Conservation (phyloP, 306 rosid species). For the Canavalia gladiata region DNA sequence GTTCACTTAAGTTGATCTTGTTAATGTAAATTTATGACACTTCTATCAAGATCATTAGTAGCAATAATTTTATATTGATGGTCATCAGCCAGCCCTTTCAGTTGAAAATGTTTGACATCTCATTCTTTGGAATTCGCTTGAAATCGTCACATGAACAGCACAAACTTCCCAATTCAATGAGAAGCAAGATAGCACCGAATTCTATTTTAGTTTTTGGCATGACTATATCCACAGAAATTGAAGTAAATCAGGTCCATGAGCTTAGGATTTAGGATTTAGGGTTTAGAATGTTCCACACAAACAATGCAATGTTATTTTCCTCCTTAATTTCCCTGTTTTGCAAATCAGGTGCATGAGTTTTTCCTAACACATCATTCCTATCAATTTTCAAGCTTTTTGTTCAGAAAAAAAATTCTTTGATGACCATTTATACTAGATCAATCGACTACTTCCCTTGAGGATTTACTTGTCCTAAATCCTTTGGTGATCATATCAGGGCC, state of each 20-base stretch:
- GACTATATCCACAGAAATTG: slow-evolving; percentile 23
- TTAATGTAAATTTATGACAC: background rate
- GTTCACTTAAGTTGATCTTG: slow-evolving; percentile 41
- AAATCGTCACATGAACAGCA: slow-evolving; percentile 29
- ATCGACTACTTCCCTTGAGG: slow-evolving; percentile 26
- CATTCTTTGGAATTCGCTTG: slow-evolving; percentile 22
- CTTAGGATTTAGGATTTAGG: too few species aligned
- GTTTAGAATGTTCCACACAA: background rate
- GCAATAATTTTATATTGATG: slow-evolving; percentile 1
- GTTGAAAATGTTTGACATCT: slow-evolving; percentile 40
- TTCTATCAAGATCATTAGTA: slow-evolving; percentile 26
- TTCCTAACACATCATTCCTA: slow-evolving; percentile 28
- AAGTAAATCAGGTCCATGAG: background rate
- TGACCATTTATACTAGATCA: slow-evolving; percentile 36
- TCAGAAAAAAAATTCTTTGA: slow-evolving; percentile 15
- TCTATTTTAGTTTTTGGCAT: slow-evolving; percentile 28
- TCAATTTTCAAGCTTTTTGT: slow-evolving; percentile 37
- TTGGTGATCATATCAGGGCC: slow-evolving; percentile 33
- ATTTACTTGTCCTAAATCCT: slow-evolving; percentile 13
- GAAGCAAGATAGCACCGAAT: slow-evolving; percentile 30
- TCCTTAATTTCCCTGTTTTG: slow-evolving; percentile 19
- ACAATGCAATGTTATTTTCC: slow-evolving; percentile 31
- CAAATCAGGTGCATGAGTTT: background rate
- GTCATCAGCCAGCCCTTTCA: slow-evolving; percentile 32
- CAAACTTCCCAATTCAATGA: slow-evolving; percentile 24